Evolutionary conservation across 345 rosid species (phyloP).

Genomic region (Psidium guajava): DNA sequence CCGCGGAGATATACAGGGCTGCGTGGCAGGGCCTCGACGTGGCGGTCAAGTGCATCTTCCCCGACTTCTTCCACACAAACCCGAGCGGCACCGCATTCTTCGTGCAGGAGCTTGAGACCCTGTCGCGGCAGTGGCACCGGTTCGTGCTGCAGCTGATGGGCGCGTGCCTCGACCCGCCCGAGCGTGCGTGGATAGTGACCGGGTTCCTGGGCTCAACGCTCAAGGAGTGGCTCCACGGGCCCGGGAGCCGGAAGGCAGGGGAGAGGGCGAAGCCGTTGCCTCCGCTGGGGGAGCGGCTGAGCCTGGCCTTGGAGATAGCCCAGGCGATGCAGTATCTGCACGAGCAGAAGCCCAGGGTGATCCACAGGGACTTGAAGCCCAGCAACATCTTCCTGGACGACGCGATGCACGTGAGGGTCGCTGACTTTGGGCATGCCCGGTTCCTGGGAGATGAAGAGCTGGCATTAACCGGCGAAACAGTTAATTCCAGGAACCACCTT

Average conservation of each 20-base stretch:
- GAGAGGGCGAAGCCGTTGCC: conserved; percentile 25
- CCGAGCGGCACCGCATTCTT: conserved; percentile 22
- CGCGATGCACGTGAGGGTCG: conserved; percentile 33
- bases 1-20: conserved; percentile 38
- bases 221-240: conserved; percentile 55
- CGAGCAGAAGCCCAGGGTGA: conserved; percentile 42
- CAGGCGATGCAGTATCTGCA: conserved; percentile 62
- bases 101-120: conserved; percentile 42
- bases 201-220: conserved; percentile 34
- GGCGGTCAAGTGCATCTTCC: conserved; percentile 49
- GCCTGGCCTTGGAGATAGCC: conserved; percentile 39
- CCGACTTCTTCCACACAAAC: conserved; percentile 24
- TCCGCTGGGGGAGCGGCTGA: conserved; percentile 24
- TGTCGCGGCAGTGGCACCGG: conserved; percentile 42
- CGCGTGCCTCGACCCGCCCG: conserved; percentile 44
- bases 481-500: not conserved
- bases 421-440: conserved; percentile 60
- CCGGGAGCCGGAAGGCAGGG: conserved; percentile 12
- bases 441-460: conserved; percentile 28
- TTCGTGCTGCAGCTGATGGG: conserved; percentile 47
- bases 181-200: conserved; percentile 39
- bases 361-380: conserved; percentile 59
- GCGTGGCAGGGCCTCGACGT: conserved; percentile 48
- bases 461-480: conserved; percentile 60
- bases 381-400: conserved; percentile 52